A percentile compares a stretch with the other conserved stretches of the same genome.
phyloP scores from a whole-genome alignment of 768 basidiomycete species.

The Boletus huronensis region DNA sequence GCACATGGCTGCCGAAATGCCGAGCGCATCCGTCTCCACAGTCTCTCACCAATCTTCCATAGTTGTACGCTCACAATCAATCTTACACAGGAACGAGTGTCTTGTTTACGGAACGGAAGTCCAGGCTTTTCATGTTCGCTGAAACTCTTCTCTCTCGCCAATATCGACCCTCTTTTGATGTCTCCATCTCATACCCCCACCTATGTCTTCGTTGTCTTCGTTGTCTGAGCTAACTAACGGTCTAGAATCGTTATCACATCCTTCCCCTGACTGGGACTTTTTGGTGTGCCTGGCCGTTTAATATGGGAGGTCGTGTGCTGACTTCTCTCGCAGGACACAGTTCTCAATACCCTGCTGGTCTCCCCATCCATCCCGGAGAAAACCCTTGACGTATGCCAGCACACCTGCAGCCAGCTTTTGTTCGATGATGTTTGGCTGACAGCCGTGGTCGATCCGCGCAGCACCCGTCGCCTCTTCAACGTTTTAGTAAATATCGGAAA shows the following conservation, averaged over 20 bases:
- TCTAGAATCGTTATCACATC: conserved; percentile 22
- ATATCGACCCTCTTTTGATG: conserved; percentile 14
- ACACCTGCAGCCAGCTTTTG: conserved; percentile 33
- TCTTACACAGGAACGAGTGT: conserved; percentile 32
- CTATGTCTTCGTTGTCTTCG: conserved; percentile 18
- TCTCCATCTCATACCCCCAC: conserved; percentile 3
- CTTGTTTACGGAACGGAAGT: conserved; percentile 29
- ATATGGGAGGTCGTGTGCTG: conserved; percentile 2
- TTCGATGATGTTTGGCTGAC: conserved; percentile 25
- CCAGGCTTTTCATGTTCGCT: conserved; percentile 17
- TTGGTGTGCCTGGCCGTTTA: conserved; percentile 22
- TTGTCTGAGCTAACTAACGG: conserved; percentile 25
- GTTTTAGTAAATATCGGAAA: conserved; percentile 42
- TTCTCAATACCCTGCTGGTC: conserved; percentile 23
- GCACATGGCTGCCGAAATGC: conserved; percentile 31
- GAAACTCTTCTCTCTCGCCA: conserved; percentile 17
- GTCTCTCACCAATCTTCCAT: conserved; percentile 30
- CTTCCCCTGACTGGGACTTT: conserved; percentile 31
- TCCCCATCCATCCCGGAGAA: conserved; percentile 31
- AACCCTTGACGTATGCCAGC: conserved; percentile 28
- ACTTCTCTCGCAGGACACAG: conserved; percentile 22
- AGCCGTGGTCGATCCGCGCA: conserved; percentile 25
- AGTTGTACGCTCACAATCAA: conserved; percentile 28
- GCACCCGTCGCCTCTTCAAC: conserved; percentile 43
- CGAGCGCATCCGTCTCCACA: conserved; percentile 33